Base-by-base conservation (phyloP, 306 rosid genomes). In the Purshia tridentata region DNA sequence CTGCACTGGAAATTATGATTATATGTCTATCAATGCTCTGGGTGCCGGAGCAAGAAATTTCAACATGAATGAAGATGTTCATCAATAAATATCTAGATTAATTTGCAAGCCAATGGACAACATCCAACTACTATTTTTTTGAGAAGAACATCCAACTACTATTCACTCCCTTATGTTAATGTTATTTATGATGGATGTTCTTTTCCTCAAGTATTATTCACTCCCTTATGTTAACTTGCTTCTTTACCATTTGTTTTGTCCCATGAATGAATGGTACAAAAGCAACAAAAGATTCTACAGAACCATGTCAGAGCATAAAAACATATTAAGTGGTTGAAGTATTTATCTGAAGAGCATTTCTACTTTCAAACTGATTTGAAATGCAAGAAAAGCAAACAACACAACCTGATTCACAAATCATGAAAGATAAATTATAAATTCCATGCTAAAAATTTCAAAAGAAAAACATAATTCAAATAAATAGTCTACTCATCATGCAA, bases 1-100 rank as follows among this genome's bases (percentile, higher is more conserved):
- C 96, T 79, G 89, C 88, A 79, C 98, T 92, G 90, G 64, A 84
- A 77, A 73, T 72, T 70, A 71, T 35, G 54, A 70, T 72, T 49
- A 69, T 72, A 46, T 53, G 40, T 76, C 46, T 48, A n/a, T 12
- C 65, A 58, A 65, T 63, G 77, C 56, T 56, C 46, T 5, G 46
- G 23, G 53, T 59, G 23, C 41, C n/a, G 0, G 40, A 15, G 6
- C 22, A 67, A 4, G 61, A 40, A 69, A 2, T 12, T 67, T 40
- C 11, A 69, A 69, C 50, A 39, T n/a, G 18, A 52, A 11, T 9
- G 29, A 4, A 40, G 23, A 53, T 6, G 5, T 55, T 41, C 63
- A 12, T 13, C 2, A 1, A 4, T 9, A 51, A 51, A 50, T 29
- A 16, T 49, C 40, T 8, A 35, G 42, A 69, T 8, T 37, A 51